A percentile compares a stretch with the other conserved stretches of the same genome.
These are phyloP conservation scores for Waitea zeae DNA, from an alignment of 1,284 basidiomycete genomes.

Conservation along the genomic window DNA sequence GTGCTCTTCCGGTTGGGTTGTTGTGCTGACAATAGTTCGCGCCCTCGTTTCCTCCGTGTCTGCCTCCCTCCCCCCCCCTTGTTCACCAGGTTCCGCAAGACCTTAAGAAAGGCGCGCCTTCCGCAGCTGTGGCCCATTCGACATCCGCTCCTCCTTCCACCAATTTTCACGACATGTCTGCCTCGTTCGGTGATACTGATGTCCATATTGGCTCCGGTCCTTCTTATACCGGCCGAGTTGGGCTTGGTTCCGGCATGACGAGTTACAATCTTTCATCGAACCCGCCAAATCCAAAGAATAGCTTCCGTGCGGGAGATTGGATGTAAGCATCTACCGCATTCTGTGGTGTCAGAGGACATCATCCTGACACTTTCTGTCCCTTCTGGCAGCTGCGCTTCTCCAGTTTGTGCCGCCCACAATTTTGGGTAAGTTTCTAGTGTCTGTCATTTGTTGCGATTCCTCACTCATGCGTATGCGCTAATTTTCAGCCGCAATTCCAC, in stretches of 20 bases:
- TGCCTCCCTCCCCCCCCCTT: too few species aligned
- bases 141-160: neutral
- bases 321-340: slow-evolving; percentile 37
- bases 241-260: too few species aligned
- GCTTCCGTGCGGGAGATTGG: slow-evolving; percentile 62
- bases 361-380: slow-evolving; percentile 5
- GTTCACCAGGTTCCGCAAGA: too few species aligned
- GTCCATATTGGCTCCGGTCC: neutral
- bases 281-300: slow-evolving; percentile 56
- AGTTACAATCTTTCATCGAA: slow-evolving; percentile 49
- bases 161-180: too few species aligned
- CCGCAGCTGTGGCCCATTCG: neutral
- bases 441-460: slow-evolving; percentile 4
- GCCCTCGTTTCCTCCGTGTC: too few species aligned
- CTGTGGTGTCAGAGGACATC: neutral
- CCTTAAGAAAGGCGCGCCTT: too few species aligned
- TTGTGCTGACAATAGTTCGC: too few species aligned
- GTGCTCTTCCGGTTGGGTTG: too few species aligned
- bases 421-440: slow-evolving; percentile 39
- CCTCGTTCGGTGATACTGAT: too few species aligned
- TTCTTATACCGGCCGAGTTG: neutral
- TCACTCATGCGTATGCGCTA: slow-evolving; percentile 14
- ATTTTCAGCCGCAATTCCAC: slow-evolving; percentile 47
- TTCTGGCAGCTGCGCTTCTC: slow-evolving; percentile 39
- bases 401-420: slow-evolving; percentile 52